Percentiles rank a stretch among this genome's conserved stretches.
Evolutionary conservation across 208 protist species (phyloP).

Genomic region (Trypanosoma grayi): DNA sequence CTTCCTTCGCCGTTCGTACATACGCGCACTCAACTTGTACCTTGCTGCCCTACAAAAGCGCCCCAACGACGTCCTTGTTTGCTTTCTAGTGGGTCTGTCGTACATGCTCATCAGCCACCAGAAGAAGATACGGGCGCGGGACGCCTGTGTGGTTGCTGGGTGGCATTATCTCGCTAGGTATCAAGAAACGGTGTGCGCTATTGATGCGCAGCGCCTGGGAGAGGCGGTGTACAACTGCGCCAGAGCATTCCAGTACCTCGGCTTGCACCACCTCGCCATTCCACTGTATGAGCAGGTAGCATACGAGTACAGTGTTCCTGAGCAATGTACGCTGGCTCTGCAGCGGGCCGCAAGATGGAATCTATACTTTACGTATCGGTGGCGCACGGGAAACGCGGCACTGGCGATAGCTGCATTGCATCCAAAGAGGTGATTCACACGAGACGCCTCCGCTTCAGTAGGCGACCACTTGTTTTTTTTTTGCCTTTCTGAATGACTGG

Average conservation of each 20-base stretch:
- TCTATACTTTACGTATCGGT: conserved; percentile 78
- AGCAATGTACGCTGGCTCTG: conserved; percentile 59
- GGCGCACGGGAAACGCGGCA: conserved; percentile 51
- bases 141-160: conserved; percentile 68
- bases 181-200: conserved; percentile 44
- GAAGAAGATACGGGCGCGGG: conserved; percentile 55
- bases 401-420: conserved; percentile 61
- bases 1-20: conserved; percentile 64
- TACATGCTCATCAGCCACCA: conserved; percentile 80
- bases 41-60: conserved; percentile 54
- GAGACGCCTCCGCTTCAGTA: too few relatives aligned
- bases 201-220: conserved; percentile 41
- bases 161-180: conserved; percentile 77
- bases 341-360: conserved; percentile 73
- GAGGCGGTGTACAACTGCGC: conserved; percentile 89
- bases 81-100: conserved; percentile 75
- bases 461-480: too few relatives aligned
- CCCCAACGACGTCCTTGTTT: conserved; percentile 59
- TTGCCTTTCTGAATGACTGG: too few relatives aligned
- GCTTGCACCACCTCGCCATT: conserved; percentile 56
- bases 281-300: conserved; percentile 83
- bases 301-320: conserved; percentile 52
- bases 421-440: background rate
- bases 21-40: conserved; percentile 73
- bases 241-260: conserved; percentile 70